Evolutionary conservation across 2,329 filamentous ascomycete species (phyloP), one percentile per base, ranked within the genome.

Genomic region (Nemania bipapillata): DNA sequence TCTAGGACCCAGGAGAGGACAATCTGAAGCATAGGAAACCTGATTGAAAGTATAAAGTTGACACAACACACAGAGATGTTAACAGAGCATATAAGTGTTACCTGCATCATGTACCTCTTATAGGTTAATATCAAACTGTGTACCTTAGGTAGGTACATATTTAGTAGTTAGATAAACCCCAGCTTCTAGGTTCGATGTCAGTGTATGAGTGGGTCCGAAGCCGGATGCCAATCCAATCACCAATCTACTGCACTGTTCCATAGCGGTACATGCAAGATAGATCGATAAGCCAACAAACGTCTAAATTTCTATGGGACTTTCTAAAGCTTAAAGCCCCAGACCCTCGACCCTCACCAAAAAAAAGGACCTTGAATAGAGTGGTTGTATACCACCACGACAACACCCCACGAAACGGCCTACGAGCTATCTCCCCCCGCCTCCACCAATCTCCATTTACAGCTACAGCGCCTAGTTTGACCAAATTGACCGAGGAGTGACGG

Each of bases 1-100:
- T 54, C 76, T 75, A 42, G 70, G 68, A 4, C 47, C 65, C 8
- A 54, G 45, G 52, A 61, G 64, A 60, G 63, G 40, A 11, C 52
- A 58, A 54, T 6, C 28, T 28, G 66, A 58, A 30, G 42, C 47
- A 42, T 70, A 66, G 52, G 17, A 50, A 20, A 32, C 30, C 30
- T 32, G 50, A 52, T 30, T 32, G 5, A 11, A 52, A 12, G 40
- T 15, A 37, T 20, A 24, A 24, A 6, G 35, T 40, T 35, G 7
- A 15, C 20, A 52, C n/a, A 35, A 47, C 24, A 42, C 15, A 40
- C 37, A 40, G 30, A 32, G 30, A 32, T 32, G 9, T 32, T 32
- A 32, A 4, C 9, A 32, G 30, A 9, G 30, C 30, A n/a, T n/a
- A n/a, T n/a, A n/a, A n/a, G n/a, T n/a, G n/a, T n/a, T n/a, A n/a